These are phyloP conservation scores for Wakefieldia striispora DNA, from an alignment of 768 basidiomycete genomes.

Conservation along the genomic window DNA sequence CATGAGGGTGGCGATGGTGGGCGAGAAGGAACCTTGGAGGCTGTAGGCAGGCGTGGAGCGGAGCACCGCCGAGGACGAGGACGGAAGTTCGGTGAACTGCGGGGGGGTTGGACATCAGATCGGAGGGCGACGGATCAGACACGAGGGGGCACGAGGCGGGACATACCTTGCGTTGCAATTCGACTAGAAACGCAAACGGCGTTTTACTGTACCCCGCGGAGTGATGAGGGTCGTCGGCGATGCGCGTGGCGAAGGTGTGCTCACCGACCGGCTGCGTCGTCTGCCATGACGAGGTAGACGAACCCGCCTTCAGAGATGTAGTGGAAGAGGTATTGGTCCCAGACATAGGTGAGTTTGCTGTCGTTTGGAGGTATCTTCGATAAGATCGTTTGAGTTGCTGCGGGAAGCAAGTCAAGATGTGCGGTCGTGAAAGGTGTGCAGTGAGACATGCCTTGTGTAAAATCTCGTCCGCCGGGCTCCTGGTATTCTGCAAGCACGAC, in stretches of 20 bases:
- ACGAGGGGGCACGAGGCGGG: neutral
- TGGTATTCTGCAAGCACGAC: conserved; percentile 88
- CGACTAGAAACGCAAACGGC: conserved; percentile 90
- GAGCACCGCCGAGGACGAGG: conserved; percentile 57
- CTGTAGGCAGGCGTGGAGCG: conserved; percentile 53
- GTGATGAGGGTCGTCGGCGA: neutral
- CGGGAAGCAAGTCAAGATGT: conserved; percentile 1
- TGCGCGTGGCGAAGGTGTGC: conserved; percentile 17
- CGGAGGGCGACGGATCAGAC: neutral
- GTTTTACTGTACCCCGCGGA: conserved; percentile 54
- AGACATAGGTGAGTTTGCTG: conserved; percentile 82
- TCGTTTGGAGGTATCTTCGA: conserved; percentile 92
- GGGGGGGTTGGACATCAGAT: neutral
- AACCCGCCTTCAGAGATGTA: conserved; percentile 88
- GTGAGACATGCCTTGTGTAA: conserved; percentile 71
- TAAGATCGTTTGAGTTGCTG: conserved; percentile 85
- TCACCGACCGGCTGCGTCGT: conserved; percentile 87
- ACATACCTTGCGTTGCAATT: conserved; percentile 74
- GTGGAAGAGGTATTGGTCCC: conserved; percentile 93
- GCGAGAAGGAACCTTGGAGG: conserved; percentile 70
- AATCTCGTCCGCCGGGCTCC: conserved; percentile 69
- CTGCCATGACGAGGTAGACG: conserved; percentile 91
- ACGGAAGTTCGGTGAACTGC: conserved; percentile 62
- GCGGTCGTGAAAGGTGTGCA: neutral
- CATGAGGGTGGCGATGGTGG: conserved; percentile 71